phyloP scores from a whole-genome alignment of 805 yeast species.

The Pichia californica region DNA sequence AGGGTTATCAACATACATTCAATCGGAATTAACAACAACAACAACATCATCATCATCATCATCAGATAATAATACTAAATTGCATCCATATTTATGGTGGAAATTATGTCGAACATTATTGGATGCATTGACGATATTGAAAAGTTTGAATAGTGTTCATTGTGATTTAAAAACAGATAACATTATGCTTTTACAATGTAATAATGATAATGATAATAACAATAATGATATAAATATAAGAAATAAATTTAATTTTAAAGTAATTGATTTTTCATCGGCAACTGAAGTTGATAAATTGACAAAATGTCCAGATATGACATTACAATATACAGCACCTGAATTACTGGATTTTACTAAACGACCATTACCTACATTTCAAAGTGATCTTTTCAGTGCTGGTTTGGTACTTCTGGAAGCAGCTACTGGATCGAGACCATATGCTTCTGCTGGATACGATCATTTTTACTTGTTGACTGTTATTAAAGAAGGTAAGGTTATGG shows the following conservation, averaged over 20 bases:
- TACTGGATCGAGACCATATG: slow-evolving; percentile 41
- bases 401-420: slow-evolving; percentile 39
- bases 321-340: slow-evolving; percentile 44
- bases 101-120: slow-evolving; percentile 24
- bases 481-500: slow-evolving; percentile 28
- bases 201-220: slow-evolving; percentile 27
- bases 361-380: slow-evolving; percentile 17
- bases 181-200: slow-evolving; percentile 24
- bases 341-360: slow-evolving; percentile 29
- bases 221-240: slow-evolving; percentile 30
- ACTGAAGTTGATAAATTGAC: slow-evolving; percentile 15
- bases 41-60: neutral
- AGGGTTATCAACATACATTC: slow-evolving; percentile 25
- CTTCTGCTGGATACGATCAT: slow-evolving; percentile 23
- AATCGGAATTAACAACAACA: neutral
- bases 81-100: slow-evolving; percentile 30
- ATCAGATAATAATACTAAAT: slow-evolving; percentile 9
- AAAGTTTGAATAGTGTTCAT: slow-evolving; percentile 32
- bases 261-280: slow-evolving; percentile 46
- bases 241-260: slow-evolving; percentile 26
- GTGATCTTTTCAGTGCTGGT: slow-evolving; percentile 44
- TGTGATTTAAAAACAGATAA: slow-evolving; percentile 45
- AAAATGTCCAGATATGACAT: slow-evolving; percentile 29
- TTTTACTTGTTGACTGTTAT: slow-evolving; percentile 29
- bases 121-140: slow-evolving; percentile 22